Evolutionary conservation across 2,329 filamentous ascomycete genomes (phyloP).

Genomic region (Neocucurbitaria cava): DNA sequence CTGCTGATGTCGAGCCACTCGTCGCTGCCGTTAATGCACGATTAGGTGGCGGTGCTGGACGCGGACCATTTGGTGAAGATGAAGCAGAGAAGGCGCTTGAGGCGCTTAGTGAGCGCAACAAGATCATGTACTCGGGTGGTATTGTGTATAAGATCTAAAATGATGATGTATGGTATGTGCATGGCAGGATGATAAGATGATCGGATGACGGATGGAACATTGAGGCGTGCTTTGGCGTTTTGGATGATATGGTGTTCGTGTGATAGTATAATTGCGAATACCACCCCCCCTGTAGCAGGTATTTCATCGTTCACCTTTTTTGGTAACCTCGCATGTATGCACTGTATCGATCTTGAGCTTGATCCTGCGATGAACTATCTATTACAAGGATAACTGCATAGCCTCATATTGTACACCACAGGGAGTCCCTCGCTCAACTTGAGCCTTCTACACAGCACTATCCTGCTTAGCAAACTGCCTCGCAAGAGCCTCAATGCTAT

Average conservation of each 20-base stretch:
- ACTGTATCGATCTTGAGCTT: too few species aligned
- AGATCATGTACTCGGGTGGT: conserved; percentile 74
- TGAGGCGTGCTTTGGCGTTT: not conserved
- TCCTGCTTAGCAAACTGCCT: conserved; percentile 53
- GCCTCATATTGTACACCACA: not conserved
- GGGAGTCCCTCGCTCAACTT: too few species aligned
- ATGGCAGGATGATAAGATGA: not conserved
- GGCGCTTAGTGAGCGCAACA: conserved; percentile 81
- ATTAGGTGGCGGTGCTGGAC: conserved; percentile 65
- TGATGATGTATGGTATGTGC: not conserved
- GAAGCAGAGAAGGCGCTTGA: conserved; percentile 81
- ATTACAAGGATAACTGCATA: too few species aligned
- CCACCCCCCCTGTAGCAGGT: not conserved
- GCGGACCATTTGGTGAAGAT: conserved; percentile 67
- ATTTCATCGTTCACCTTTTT: not conserved
- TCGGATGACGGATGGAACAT: not conserved
- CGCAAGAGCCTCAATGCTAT: conserved; percentile 51
- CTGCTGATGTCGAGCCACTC: conserved; percentile 76
- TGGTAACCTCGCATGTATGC: not conserved
- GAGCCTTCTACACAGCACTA: conserved; percentile 38
- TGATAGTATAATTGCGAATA: not conserved
- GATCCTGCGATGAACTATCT: not conserved
- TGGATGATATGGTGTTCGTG: not conserved
- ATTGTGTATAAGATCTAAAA: conserved; percentile 58
- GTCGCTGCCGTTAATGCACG: conserved; percentile 80